phyloP scores from a whole-genome alignment of 306 rosid species.

The Rubus parviflorus region DNA sequence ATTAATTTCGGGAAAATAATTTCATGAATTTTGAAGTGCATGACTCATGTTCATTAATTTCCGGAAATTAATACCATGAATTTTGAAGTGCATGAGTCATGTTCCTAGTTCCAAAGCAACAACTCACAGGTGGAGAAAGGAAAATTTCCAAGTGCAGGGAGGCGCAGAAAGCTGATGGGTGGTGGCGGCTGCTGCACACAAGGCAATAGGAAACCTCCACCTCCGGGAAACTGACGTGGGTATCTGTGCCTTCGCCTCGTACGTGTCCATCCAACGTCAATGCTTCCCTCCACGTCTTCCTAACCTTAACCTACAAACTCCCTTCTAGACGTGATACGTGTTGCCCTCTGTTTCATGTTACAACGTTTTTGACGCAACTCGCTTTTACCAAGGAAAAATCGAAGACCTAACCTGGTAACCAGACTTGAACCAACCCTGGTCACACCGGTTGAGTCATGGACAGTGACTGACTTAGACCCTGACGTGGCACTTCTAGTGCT shows the following conservation, averaged over 20 bases:
- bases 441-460: not conserved
- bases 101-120: constrained; percentile 8
- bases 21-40: not conserved
- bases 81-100: not conserved
- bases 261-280: constrained; percentile 6
- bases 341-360: not conserved
- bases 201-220: not conserved
- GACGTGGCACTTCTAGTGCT: not conserved
- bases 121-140: not conserved
- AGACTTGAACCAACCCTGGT: not conserved
- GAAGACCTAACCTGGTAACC: not conserved
- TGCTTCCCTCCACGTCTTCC: constrained; percentile 4
- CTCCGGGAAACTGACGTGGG: not conserved
- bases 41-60: not conserved
- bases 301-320: not conserved
- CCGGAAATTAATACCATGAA: not conserved
- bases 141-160: not conserved
- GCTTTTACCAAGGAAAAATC: too few species aligned
- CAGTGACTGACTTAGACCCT: not conserved
- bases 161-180: not conserved
- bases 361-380: not conserved
- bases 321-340: not conserved
- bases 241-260: not conserved
- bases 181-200: too few species aligned
- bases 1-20: not conserved